A percentile compares a stretch with the other conserved stretches of the same genome.
Evolutionary conservation across 768 basidiomycete genomes (phyloP).

Genomic region (Boletus pseudo-olivaceus): DNA sequence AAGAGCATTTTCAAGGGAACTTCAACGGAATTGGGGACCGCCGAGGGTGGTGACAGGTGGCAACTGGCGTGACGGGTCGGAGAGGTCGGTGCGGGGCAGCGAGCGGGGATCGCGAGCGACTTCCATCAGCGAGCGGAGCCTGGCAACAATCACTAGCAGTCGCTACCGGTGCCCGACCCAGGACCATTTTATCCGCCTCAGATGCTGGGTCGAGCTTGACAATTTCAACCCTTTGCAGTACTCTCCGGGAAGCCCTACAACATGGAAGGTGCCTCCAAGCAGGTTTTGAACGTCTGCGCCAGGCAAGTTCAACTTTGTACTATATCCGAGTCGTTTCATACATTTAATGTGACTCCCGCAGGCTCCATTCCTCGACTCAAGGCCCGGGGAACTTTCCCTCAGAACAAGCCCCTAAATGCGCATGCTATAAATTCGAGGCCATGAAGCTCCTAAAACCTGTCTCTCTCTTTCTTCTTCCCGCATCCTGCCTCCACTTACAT

Average conservation of each 20-base stretch:
- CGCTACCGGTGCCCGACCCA: no score
- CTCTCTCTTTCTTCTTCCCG: not conserved
- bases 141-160: no score
- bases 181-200: no score
- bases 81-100: not conserved
- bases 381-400: not conserved
- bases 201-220: no score
- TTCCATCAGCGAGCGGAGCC: no score
- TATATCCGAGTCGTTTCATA: no score
- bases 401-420: not conserved
- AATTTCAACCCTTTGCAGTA: not conserved
- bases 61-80: not conserved
- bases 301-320: not conserved
- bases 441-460: not conserved
- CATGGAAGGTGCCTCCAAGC: not conserved
- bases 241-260: not conserved
- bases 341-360: not conserved
- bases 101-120: no score
- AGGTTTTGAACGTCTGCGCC: not conserved
- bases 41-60: not conserved
- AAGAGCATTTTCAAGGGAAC: slow-evolving; percentile 63
- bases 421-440: not conserved
- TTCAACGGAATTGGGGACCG: not conserved
- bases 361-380: not conserved
- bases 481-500: not conserved